These are phyloP conservation scores for Talaromyces amestolkiae DNA, from an alignment of 2,329 filamentous ascomycete species.

Conservation along the genomic window DNA sequence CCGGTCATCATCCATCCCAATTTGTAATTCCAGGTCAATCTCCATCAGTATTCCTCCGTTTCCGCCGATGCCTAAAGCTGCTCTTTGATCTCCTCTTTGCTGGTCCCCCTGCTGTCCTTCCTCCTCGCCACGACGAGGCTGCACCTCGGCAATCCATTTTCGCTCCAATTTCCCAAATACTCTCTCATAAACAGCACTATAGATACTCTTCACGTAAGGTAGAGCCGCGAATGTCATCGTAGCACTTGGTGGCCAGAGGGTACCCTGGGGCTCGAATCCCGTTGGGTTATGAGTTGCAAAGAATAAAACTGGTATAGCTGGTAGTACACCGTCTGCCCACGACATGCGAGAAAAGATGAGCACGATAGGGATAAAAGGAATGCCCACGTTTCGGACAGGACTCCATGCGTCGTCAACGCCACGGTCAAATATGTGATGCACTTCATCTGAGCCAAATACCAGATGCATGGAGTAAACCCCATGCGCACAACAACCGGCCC, in stretches of 20 bases:
- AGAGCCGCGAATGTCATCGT: constrained; percentile 64
- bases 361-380: constrained; percentile 66
- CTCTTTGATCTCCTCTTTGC: constrained; percentile 31
- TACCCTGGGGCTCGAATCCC: constrained; percentile 48
- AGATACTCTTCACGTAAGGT: constrained; percentile 63
- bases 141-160: constrained; percentile 62
- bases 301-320: constrained; percentile 59
- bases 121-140: constrained; percentile 48
- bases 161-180: constrained; percentile 58
- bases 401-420: constrained; percentile 38
- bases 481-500: constrained; percentile 54
- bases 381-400: constrained; percentile 56
- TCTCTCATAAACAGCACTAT: constrained; percentile 61
- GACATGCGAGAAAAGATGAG: constrained; percentile 66
- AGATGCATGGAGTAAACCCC: constrained; percentile 63
- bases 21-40: constrained; percentile 51
- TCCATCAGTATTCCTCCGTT: constrained; percentile 49
- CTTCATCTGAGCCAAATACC: constrained; percentile 64
- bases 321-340: constrained; percentile 62
- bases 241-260: constrained; percentile 65
- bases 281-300: constrained; percentile 48
- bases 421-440: constrained; percentile 52
- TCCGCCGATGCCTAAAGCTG: constrained; percentile 24
- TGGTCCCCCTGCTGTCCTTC: constrained; percentile 33
- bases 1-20: constrained; percentile 44